Conservation (phyloP, 305 asterid genomes). For the Solanum hybrid region DNA sequence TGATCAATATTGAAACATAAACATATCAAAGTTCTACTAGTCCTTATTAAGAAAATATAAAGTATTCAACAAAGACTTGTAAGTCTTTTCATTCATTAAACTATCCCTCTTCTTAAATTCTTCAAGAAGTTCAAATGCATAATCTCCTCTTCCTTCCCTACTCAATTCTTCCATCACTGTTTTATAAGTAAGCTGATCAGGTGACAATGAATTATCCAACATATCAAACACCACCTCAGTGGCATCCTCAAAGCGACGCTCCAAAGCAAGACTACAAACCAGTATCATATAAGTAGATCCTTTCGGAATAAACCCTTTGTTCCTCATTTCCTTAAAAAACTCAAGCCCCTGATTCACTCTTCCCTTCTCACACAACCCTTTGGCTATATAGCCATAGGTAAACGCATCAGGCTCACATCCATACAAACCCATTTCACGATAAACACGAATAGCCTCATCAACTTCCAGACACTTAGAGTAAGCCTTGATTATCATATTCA, state of each 20-base stretch:
- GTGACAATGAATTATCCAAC: conserved; percentile 59
- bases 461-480: conserved; percentile 62
- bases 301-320: conserved; percentile 47
- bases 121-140: conserved; percentile 67
- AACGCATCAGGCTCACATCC: conserved; percentile 73
- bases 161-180: conserved; percentile 81
- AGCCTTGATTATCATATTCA: conserved; percentile 88
- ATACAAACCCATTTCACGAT: conserved; percentile 90
- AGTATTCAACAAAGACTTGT: conserved; percentile 43
- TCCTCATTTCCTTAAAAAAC: conserved; percentile 59
- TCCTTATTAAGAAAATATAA: conserved; percentile 50
- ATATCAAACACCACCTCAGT: conserved; percentile 48
- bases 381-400: conserved; percentile 59
- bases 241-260: conserved; percentile 62
- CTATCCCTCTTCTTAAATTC: conserved; percentile 53
- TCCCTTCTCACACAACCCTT: conserved; percentile 80
- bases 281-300: conserved; percentile 45
- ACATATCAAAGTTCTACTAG: not conserved
- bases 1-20: not conserved
- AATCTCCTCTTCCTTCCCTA: conserved; percentile 69
- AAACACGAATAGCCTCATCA: conserved; percentile 72
- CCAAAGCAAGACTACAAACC: conserved; percentile 75
- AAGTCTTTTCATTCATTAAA: conserved; percentile 64
- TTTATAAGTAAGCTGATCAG: conserved; percentile 72
- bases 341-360: conserved; percentile 54